Evolutionary conservation across 805 yeast species (phyloP).

Genomic region (Hanseniaspora lindneri): DNA sequence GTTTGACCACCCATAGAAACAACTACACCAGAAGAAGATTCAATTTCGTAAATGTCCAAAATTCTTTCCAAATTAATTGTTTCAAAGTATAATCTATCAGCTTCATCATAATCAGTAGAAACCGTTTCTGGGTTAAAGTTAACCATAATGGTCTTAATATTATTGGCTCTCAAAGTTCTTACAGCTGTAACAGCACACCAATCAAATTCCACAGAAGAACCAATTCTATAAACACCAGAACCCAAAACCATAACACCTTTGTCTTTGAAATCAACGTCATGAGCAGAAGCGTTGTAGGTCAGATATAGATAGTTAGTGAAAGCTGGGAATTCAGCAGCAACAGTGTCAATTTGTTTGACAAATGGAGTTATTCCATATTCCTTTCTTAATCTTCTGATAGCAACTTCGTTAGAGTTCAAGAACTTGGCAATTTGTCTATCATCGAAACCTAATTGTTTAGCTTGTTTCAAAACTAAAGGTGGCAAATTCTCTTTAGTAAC

Average conservation of each 20-base stretch:
- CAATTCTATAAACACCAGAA: slow-evolving; percentile 98
- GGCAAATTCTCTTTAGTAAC: slow-evolving; percentile 46
- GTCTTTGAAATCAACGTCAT: slow-evolving; percentile 76
- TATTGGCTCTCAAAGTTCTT: slow-evolving; percentile 77
- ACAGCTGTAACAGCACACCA: slow-evolving; percentile 99
- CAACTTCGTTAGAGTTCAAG: slow-evolving; percentile 52
- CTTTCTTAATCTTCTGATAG: slow-evolving; percentile 73
- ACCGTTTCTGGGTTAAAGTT: slow-evolving; percentile 98
- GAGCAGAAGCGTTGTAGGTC: slow-evolving; percentile 81
- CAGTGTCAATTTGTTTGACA: slow-evolving; percentile 91
- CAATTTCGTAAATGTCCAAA: slow-evolving; percentile 91
- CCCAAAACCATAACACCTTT: slow-evolving; percentile 91
- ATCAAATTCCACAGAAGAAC: slow-evolving; percentile 96
- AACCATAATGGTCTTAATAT: slow-evolving; percentile 86
- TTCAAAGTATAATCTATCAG: slow-evolving; percentile 91
- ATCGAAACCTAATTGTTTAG: slow-evolving; percentile 90
- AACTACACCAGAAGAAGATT: slow-evolving; percentile 77
- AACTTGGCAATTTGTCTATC: slow-evolving; percentile 83
- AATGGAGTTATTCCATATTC: slow-evolving; percentile 73
- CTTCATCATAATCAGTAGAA: slow-evolving; percentile 96
- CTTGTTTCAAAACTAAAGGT: slow-evolving; percentile 50
- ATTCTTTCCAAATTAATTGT: slow-evolving; percentile 92
- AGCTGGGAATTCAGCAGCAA: slow-evolving; percentile 99
- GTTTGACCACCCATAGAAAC: slow-evolving; percentile 97
- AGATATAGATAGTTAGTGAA: slow-evolving; percentile 90